Conservation (phyloP, 2,329 filamentous ascomycete species). For the Plectosphaerella sp. region DNA sequence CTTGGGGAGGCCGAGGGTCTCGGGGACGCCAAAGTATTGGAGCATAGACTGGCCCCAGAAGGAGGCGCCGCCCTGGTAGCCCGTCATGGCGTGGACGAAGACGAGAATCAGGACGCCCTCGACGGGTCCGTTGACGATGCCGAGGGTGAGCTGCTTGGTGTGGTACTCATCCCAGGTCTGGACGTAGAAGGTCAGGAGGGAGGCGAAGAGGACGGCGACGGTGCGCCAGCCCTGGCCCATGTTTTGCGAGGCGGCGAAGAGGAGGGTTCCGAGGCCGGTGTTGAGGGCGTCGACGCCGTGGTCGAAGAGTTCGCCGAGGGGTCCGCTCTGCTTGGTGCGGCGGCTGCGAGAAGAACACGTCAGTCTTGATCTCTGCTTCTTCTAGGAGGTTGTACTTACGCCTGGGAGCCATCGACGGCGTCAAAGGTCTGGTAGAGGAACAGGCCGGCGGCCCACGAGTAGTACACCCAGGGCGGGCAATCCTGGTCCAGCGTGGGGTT, state of each 20-base stretch:
- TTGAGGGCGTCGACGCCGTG: slow-evolving; percentile 97
- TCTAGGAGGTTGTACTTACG: slow-evolving; percentile 49
- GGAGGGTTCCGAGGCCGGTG: slow-evolving; percentile 85
- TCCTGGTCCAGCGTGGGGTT: slow-evolving; percentile 91
- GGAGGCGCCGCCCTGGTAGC: slow-evolving; percentile 77
- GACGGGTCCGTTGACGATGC: slow-evolving; percentile 88
- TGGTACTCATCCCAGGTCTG: slow-evolving; percentile 99
- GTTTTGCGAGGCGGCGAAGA: slow-evolving; percentile 91
- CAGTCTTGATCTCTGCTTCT: not conserved
- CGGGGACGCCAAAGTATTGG: slow-evolving; percentile 62
- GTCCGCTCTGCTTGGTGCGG: slow-evolving; percentile 86
- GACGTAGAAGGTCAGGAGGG: slow-evolving; percentile 92
- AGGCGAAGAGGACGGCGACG: slow-evolving; percentile 75
- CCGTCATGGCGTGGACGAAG: slow-evolving; percentile 77
- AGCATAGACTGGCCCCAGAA: slow-evolving; percentile 91
- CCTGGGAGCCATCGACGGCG: slow-evolving; percentile 90
- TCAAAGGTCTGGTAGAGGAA: slow-evolving; percentile 99
- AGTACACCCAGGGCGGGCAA: slow-evolving; percentile 93
- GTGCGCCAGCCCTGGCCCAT: slow-evolving; percentile 91
- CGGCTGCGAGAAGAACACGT: slow-evolving; percentile 43
- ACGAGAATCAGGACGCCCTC: slow-evolving; percentile 88
- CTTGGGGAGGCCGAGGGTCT: slow-evolving; percentile 55
- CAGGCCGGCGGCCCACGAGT: slow-evolving; percentile 80
- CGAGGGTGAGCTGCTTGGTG: slow-evolving; percentile 90
- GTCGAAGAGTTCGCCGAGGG: slow-evolving; percentile 93